These are phyloP conservation scores for Cryptococcus sp. DNA, from an alignment of 1,284 basidiomycete genomes.

Conservation along the genomic window DNA sequence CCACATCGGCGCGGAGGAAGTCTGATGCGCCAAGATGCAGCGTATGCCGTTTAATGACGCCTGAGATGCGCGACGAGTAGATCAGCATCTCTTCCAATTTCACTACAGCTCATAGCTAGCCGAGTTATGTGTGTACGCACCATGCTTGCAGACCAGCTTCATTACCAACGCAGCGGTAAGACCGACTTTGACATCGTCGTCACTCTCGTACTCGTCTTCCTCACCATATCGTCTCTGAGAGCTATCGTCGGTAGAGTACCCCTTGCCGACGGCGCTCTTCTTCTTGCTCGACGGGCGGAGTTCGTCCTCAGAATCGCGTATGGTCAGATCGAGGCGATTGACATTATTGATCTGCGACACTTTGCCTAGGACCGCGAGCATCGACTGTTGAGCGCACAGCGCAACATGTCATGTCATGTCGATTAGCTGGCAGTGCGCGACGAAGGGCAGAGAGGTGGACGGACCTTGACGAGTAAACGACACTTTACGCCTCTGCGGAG, in stretches of 20 bases:
- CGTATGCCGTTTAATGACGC: slow-evolving; percentile 50
- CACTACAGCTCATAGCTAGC: background rate
- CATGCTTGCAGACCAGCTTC: slow-evolving; percentile 51
- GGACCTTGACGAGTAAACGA: slow-evolving; percentile 48
- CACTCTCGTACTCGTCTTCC: slow-evolving; percentile 28
- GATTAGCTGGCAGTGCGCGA: background rate
- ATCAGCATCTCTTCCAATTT: background rate
- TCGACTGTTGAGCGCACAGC: slow-evolving; percentile 35
- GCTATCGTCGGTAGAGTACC: slow-evolving; percentile 9
- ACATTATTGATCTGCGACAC: slow-evolving; percentile 39
- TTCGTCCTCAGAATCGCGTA: slow-evolving; percentile 39
- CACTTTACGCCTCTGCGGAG: slow-evolving; percentile 41
- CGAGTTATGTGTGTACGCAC: slow-evolving; percentile 22
- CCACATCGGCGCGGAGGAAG: slow-evolving; percentile 47
- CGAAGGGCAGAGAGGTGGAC: slow-evolving; percentile 7
- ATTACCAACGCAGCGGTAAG: slow-evolving; percentile 37
- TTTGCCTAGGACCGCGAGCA: slow-evolving; percentile 48
- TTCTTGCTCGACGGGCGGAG: slow-evolving; percentile 15
- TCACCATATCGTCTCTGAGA: slow-evolving; percentile 16
- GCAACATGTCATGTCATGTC: background rate
- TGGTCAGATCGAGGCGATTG: slow-evolving; percentile 45
- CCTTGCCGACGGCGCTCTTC: slow-evolving; percentile 10
- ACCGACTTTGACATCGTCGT: slow-evolving; percentile 24
- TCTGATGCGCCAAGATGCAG: slow-evolving; percentile 46
- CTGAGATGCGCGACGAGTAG: slow-evolving; percentile 18